A percentile compares a stretch with the other conserved stretches of the same genome.
Evolutionary conservation across 23 red algal species (phyloP).

Genomic region (Gracilaria gracilis): DNA sequence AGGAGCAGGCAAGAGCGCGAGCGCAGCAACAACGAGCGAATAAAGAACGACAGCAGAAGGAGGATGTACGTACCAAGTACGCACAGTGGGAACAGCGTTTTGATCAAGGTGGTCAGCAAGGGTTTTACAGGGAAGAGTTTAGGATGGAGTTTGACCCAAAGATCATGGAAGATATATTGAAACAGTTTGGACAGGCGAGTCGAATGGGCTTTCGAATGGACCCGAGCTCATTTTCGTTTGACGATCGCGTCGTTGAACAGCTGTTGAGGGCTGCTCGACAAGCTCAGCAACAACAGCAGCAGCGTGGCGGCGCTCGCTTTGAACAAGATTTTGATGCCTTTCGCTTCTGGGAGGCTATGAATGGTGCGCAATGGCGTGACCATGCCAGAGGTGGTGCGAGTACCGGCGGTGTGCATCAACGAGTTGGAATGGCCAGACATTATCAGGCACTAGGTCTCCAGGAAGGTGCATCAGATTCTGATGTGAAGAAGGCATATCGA

Average conservation of each 20-base stretch:
- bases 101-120: background rate
- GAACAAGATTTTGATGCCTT: conserved; percentile 49
- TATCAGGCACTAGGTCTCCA: conserved; percentile 51
- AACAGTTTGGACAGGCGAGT: conserved; percentile 13
- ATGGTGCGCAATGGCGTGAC: conserved; percentile 30
- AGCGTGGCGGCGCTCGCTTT: background rate
- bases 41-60: background rate
- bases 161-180: conserved; percentile 37
- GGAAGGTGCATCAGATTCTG: conserved; percentile 27
- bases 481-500: conserved; percentile 55
- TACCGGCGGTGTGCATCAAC: conserved; percentile 21
- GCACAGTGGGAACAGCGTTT: conserved; percentile 41
- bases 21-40: conserved; percentile 7
- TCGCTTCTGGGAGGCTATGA: conserved; percentile 69
- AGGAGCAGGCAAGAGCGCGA: background rate
- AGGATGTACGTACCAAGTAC: conserved; percentile 28
- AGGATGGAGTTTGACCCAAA: conserved; percentile 23
- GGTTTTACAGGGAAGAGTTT: background rate
- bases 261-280: conserved; percentile 22
- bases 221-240: background rate
- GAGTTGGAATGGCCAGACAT: conserved; percentile 31
- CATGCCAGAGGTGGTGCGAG: conserved; percentile 10
- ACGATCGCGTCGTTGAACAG: background rate
- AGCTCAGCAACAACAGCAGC: conserved; percentile 24
- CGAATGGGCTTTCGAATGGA: background rate